These are phyloP conservation scores for Hypoxylon sp. DNA, from an alignment of 2,329 filamentous ascomycete species.

Conservation along the genomic window DNA sequence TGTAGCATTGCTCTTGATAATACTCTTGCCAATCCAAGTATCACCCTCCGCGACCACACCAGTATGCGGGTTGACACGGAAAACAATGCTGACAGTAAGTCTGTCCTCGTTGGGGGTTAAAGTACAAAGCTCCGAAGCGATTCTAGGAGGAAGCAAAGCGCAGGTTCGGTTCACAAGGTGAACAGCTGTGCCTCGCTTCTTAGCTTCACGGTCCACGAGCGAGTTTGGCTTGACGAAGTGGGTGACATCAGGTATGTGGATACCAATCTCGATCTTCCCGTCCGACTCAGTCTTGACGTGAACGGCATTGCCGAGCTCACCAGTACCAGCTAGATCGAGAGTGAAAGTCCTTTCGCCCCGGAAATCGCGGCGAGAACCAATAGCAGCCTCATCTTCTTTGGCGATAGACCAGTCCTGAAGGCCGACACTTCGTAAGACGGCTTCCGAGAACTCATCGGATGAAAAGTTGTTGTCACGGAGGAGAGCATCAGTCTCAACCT, in stretches of 20 bases:
- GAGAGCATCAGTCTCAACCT: conserved; percentile 96
- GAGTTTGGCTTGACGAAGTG: conserved; percentile 98
- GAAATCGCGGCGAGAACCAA: conserved; percentile 88
- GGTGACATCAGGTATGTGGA: conserved; percentile 94
- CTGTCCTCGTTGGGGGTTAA: conserved; percentile 88
- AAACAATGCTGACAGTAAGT: conserved; percentile 91
- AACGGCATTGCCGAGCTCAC: conserved; percentile 91
- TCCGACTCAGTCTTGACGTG: conserved; percentile 88
- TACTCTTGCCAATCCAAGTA: conserved; percentile 91
- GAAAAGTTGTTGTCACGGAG: conserved; percentile 99
- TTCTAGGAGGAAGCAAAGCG: conserved; percentile 87
- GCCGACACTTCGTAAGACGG: conserved; percentile 91
- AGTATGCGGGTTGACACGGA: conserved; percentile 86
- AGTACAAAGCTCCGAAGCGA: conserved; percentile 89
- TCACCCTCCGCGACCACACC: conserved; percentile 86
- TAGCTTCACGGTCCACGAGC: conserved; percentile 94
- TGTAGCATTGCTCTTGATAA: conserved; percentile 92
- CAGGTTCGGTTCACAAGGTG: conserved; percentile 91
- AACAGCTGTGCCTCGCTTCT: conserved; percentile 96
- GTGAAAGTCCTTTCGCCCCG: conserved; percentile 90
- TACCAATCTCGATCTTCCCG: conserved; percentile 91
- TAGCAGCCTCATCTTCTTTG: conserved; percentile 80
- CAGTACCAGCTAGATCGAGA: conserved; percentile 87
- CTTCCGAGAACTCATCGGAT: conserved; percentile 96
- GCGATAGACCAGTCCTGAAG: conserved; percentile 91